Conservation (phyloP, 352 stramenopile genomes). For the Phytophthora ramorum region DNA sequence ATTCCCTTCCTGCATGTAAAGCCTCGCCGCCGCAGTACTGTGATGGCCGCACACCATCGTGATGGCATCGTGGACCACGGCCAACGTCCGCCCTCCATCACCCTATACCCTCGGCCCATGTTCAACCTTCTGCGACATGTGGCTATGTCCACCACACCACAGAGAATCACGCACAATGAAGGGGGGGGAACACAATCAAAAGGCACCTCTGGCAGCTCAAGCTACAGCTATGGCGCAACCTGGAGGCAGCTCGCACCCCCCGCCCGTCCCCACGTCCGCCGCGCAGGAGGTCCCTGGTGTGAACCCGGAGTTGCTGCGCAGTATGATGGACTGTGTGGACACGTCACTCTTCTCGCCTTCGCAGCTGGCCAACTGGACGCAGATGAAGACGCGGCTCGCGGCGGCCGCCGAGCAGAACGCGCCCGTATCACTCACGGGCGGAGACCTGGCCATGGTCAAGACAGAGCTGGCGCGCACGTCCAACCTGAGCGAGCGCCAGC, state of each 20-base stretch:
- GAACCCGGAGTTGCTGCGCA: constrained; percentile 79
- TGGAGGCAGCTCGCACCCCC: not conserved
- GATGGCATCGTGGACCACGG: no score
- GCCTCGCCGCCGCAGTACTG: no score
- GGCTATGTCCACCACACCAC: not conserved
- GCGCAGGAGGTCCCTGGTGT: constrained; percentile 36
- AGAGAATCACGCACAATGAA: not conserved
- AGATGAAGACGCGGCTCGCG: constrained; percentile 75
- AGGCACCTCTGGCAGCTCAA: not conserved
- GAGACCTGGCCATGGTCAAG: constrained; percentile 52
- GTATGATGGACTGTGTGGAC: constrained; percentile 91
- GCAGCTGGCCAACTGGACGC: constrained; percentile 80
- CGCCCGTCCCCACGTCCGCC: constrained; percentile 8
- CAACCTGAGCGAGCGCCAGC: constrained; percentile 40
- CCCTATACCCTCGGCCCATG: no score
- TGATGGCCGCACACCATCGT: no score
- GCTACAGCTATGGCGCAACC: constrained; percentile 34
- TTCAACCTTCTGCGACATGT: not conserved
- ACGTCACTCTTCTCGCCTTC: constrained; percentile 79
- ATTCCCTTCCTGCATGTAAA: no score
- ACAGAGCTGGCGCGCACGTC: constrained; percentile 44
- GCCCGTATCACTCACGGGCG: constrained; percentile 35
- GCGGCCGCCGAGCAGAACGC: constrained; percentile 56
- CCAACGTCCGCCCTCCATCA: no score
- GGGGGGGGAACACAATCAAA: constrained; percentile 22